Evolutionary conservation across 495 filamentous ascomycete species (phyloP), one percentile per base, ranked within the genome.

Genomic region (Talaromyces thailandensis): DNA sequence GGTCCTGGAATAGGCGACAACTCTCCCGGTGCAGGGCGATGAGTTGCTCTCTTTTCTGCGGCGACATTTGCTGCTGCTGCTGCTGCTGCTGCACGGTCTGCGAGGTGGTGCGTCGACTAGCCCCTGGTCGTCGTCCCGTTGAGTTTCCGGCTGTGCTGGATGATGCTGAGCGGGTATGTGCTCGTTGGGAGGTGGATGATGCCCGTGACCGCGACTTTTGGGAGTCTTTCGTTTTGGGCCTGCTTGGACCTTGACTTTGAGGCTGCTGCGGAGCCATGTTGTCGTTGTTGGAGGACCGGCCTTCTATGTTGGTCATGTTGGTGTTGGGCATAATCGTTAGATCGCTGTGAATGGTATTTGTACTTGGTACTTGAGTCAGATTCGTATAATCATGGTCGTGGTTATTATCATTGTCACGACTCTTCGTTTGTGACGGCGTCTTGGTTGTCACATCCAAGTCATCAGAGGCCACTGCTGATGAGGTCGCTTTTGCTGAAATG

Each of bases 1-100:
- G 62, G 7, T 75, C 72, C 56, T 79, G 74, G 52, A 80, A 80
- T 2, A 80, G 66, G 25, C 77, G 76, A 60, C 76, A 79, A 48
- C 76, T 78, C 29, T 80, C 75, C 14, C 77, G 74, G 55, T 80
- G 77, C n/a, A 79, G 60, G 1, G 75, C 76, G 11, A 80, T 40
- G 2, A 80, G 68, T 16, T 72, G 70, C 62, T 79, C 74, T 8
- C 75, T 71, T 45, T 64, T 64, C 40, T 72, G 67, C 6, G 63
- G 63, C 24, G 70, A 62, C 25, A 69, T 63, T 21, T 25, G 37
- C 43, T 29, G 29, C 35, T 68, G 14, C 18, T n/a, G n/a, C n/a
- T n/a, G n/a, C n/a, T n/a, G n/a, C n/a, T n/a, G 29, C 35, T 68
- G 14, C 18, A 26, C 21, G 3, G 21, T 55, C 51, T 28, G 66